Evolutionary conservation across 2,329 filamentous ascomycete genomes (phyloP).

Genomic region (Fonsecaea nubica): DNA sequence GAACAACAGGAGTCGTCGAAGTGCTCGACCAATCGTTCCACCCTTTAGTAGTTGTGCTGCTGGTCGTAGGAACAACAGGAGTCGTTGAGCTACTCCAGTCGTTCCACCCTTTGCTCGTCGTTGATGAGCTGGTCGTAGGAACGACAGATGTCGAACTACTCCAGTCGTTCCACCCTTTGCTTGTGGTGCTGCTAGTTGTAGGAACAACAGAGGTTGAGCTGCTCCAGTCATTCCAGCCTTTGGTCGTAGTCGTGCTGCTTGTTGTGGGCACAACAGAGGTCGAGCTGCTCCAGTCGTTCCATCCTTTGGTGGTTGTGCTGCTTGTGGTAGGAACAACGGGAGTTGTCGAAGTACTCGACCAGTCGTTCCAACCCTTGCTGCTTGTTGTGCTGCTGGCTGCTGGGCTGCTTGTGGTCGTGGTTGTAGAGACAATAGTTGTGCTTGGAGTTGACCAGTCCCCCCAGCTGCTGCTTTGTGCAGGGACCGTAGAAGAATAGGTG

Average conservation of each 20-base stretch:
- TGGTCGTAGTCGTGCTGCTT: neutral
- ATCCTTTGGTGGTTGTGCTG: conserved; percentile 1
- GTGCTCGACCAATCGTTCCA: conserved; percentile 14
- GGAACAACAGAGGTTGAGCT: neutral
- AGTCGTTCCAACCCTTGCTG: conserved; percentile 12
- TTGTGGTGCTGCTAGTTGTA: neutral
- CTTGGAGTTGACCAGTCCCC: conserved; percentile 9
- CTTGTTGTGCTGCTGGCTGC: neutral
- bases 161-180: conserved; percentile 16
- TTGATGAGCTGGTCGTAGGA: neutral
- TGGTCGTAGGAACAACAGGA: conserved; percentile 1
- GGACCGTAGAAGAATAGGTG: neutral
- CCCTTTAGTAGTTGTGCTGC: neutral
- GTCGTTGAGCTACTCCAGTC: conserved; percentile 19
- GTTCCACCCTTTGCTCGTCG: conserved; percentile 3
- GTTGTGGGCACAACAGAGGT: conserved; percentile 9
- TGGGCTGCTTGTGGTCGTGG: neutral
- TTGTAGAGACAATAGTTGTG: neutral
- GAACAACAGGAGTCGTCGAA: conserved; percentile 6
- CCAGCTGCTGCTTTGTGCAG: neutral
- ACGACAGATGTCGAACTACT: neutral
- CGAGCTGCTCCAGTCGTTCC: conserved; percentile 13
- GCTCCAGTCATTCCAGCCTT: neutral
- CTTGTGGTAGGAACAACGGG: conserved; percentile 8
- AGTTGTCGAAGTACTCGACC: conserved; percentile 12